phyloP scores from a whole-genome alignment of 2,329 filamentous ascomycete species.

The Pseudogymnoascus sp. region DNA sequence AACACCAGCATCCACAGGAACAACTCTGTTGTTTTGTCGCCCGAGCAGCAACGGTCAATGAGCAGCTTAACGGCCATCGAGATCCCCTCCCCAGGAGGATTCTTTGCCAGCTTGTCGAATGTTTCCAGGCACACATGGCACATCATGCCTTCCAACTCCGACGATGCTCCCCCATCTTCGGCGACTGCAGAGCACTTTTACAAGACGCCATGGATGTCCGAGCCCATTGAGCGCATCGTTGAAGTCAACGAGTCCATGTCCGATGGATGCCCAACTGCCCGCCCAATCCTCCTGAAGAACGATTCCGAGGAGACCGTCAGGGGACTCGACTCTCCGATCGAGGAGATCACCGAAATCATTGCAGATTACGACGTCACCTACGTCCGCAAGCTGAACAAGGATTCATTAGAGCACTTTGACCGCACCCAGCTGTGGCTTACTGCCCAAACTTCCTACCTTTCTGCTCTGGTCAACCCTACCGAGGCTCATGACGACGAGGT shows the following conservation, averaged over 20 bases:
- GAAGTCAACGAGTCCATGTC: conserved; percentile 39
- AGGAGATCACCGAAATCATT: conserved; percentile 56
- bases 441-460: conserved; percentile 71
- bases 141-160: conserved; percentile 45
- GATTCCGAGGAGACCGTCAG: conserved; percentile 32
- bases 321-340: conserved; percentile 25
- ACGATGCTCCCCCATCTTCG: conserved; percentile 62
- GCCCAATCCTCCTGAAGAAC: conserved; percentile 38
- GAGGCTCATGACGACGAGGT: conserved; percentile 30
- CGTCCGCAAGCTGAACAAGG: conserved; percentile 61
- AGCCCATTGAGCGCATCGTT: conserved; percentile 51
- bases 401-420: conserved; percentile 66
- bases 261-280: conserved; percentile 60
- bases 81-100: conserved; percentile 84
- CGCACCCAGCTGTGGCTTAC: conserved; percentile 80
- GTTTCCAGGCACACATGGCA: conserved; percentile 78
- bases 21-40: conserved; percentile 34
- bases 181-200: conserved; percentile 92
- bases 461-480: conserved; percentile 54
- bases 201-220: conserved; percentile 62
- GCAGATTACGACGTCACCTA: conserved; percentile 70
- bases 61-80: conserved; percentile 73
- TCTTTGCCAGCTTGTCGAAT: conserved; percentile 78
- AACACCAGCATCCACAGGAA: conserved; percentile 34
- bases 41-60: conserved; percentile 50